Conservation (phyloP, 1,139 yeast species). For the Taphrina confusa region DNA sequence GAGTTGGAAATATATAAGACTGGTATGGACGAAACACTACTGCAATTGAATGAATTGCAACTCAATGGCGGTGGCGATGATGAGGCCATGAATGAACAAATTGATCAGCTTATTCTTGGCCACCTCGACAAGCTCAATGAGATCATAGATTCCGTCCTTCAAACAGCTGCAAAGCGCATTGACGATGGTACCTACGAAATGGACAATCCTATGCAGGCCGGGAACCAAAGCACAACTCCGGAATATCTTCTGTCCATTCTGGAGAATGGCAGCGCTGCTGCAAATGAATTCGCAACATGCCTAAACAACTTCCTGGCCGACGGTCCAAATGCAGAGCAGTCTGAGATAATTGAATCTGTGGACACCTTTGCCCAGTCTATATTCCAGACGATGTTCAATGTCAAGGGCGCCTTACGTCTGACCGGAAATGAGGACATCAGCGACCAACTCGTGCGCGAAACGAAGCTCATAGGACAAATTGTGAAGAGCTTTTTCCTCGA, state of each 20-base stretch:
- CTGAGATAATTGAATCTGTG: conserved; percentile 65
- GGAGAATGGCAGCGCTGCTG: conserved; percentile 69
- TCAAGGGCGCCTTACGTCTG: conserved; percentile 67
- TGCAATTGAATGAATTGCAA: conserved; percentile 57
- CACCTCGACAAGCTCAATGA: conserved; percentile 57
- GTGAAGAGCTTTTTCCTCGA: conserved; percentile 62
- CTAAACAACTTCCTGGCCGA: conserved; percentile 79
- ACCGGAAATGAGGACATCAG: conserved; percentile 51
- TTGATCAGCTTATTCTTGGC: conserved; percentile 56
- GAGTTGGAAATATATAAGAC: conserved; percentile 64
- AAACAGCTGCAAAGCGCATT: conserved; percentile 67
- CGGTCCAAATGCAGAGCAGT: conserved; percentile 70
- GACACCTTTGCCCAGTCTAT: conserved; percentile 67
- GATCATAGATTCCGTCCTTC: conserved; percentile 71
- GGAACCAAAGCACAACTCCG: conserved; percentile 76
- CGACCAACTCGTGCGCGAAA: conserved; percentile 44
- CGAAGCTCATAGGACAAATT: conserved; percentile 54
- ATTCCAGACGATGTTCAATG: conserved; percentile 65
- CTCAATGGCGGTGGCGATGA: conserved; percentile 54
- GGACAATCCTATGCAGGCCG: conserved; percentile 79
- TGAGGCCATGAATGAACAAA: conserved; percentile 59
- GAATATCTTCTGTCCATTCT: conserved; percentile 67
- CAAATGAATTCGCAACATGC: conserved; percentile 78
- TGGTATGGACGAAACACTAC: conserved; percentile 66
- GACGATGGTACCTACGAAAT: conserved; percentile 74